phyloP scores from a whole-genome alignment of 192 early-diverging fungal species.

The Chytriomyces hyalinus region DNA sequence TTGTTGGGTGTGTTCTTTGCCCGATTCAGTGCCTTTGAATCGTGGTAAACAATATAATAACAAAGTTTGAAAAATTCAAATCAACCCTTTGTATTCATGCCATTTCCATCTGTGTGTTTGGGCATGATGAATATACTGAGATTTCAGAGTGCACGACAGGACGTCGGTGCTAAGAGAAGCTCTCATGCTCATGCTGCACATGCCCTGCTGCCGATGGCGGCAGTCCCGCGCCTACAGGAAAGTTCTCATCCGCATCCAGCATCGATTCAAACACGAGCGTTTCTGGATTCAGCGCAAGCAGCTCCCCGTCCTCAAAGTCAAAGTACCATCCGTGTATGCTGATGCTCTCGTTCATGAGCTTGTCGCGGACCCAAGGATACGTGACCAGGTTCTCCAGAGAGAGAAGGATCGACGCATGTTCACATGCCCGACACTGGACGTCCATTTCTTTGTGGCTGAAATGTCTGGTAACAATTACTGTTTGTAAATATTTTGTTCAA shows the following conservation, averaged over 20 bases:
- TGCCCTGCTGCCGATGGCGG: too few relatives aligned
- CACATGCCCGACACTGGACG: conserved; percentile 41
- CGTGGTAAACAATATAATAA: too few relatives aligned
- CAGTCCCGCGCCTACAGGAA: too few relatives aligned
- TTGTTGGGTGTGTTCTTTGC: conserved; percentile 11
- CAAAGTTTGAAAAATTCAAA: too few relatives aligned
- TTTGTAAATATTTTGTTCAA: background rate
- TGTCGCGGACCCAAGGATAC: conserved; percentile 49
- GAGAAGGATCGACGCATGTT: conserved; percentile 49
- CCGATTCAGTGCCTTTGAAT: conserved; percentile 2
- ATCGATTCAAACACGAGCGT: conserved; percentile 43
- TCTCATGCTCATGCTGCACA: too few relatives aligned
- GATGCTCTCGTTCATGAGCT: conserved; percentile 40
- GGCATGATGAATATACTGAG: too few relatives aligned
- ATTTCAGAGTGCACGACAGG: too few relatives aligned
- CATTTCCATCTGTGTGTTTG: too few relatives aligned
- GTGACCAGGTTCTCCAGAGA: conserved; percentile 51
- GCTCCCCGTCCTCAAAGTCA: conserved; percentile 51
- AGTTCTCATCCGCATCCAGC: conserved; percentile 23
- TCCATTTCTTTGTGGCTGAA: conserved; percentile 32
- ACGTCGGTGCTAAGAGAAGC: too few relatives aligned
- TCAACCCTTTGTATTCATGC: too few relatives aligned
- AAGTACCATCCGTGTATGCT: conserved; percentile 56
- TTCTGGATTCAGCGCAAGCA: conserved; percentile 47
- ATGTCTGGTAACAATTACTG: conserved; percentile 5